phyloP scores from a whole-genome alignment of 2,329 filamentous ascomycete species.

The Xylariaceae sp. region DNA sequence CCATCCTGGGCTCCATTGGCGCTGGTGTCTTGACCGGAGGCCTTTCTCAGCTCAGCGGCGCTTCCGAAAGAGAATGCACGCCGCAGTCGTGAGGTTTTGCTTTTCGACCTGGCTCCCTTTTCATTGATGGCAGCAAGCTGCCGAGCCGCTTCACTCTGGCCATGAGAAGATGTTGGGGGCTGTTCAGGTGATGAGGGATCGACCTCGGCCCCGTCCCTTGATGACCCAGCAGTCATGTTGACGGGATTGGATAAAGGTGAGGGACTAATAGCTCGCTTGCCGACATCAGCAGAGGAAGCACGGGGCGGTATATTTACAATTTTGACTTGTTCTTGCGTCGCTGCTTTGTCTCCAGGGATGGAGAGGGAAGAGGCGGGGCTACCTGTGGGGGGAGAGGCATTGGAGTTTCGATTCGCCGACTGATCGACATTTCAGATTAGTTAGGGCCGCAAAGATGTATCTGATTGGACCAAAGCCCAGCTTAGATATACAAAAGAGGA shows the following conservation, averaged over 20 bases:
- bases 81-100: slow-evolving; percentile 80
- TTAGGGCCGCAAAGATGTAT: slow-evolving; percentile 31
- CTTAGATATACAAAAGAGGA: slow-evolving; percentile 1
- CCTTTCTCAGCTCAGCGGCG: slow-evolving; percentile 81
- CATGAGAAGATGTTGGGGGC: slow-evolving; percentile 27
- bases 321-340: slow-evolving; percentile 52
- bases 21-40: slow-evolving; percentile 56
- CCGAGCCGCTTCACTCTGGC: slow-evolving; percentile 68
- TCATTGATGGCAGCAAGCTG: slow-evolving; percentile 85
- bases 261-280: slow-evolving; percentile 62
- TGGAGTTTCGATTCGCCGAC: slow-evolving; percentile 57
- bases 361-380: slow-evolving; percentile 49
- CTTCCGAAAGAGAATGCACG: slow-evolving; percentile 96
- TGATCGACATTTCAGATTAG: slow-evolving; percentile 47
- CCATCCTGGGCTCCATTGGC: slow-evolving; percentile 30
- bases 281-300: slow-evolving; percentile 61
- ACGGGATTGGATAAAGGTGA: slow-evolving; percentile 72
- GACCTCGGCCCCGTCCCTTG: slow-evolving; percentile 37
- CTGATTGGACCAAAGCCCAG: slow-evolving; percentile 43
- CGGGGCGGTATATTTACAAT: slow-evolving; percentile 57
- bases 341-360: slow-evolving; percentile 41
- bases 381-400: slow-evolving; percentile 46
- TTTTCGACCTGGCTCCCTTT: slow-evolving; percentile 71
- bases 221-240: slow-evolving; percentile 55
- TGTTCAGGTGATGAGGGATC: slow-evolving; percentile 31